Conservation (phyloP, 805 yeast genomes). For the Danielia oregonensis region DNA sequence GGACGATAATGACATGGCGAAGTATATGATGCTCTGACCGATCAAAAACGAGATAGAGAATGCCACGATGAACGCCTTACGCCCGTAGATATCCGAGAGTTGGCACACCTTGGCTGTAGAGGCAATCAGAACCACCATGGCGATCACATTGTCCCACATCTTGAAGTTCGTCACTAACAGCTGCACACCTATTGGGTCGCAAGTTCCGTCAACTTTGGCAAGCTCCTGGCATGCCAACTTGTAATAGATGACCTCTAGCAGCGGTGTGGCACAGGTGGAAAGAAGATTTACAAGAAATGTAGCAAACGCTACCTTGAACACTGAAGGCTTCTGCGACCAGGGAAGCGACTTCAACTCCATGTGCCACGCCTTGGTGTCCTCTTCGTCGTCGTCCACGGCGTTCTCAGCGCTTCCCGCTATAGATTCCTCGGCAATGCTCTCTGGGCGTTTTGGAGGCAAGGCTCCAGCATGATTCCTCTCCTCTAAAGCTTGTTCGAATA, state of each 20-base stretch:
- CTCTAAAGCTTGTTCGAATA: no score
- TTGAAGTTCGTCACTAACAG: constrained; percentile 6
- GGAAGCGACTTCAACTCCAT: not conserved
- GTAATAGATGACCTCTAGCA: constrained; percentile 1
- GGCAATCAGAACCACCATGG: constrained; percentile 3
- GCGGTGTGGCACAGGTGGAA: not conserved
- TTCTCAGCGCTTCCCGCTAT: no score
- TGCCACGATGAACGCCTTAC: constrained; percentile 4
- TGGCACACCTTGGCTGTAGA: constrained; percentile 7
- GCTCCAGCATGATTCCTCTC: no score
- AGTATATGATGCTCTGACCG: not conserved
- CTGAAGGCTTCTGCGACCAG: not conserved
- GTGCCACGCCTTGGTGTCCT: not conserved
- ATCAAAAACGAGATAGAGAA: not conserved
- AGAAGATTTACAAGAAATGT: not conserved
- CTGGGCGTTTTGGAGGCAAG: no score
- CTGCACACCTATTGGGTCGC: constrained; percentile 10
- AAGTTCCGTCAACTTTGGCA: constrained; percentile 8
- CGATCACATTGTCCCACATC: constrained; percentile 2
- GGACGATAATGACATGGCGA: not conserved
- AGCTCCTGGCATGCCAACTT: constrained; percentile 6
- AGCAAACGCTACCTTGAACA: not conserved
- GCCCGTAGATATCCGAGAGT: constrained; percentile 9
- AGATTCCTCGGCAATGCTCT: no score
- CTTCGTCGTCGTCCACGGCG: no score